These are phyloP conservation scores for Delitschia confertaspora DNA, from an alignment of 495 filamentous ascomycete species.

Conservation along the genomic window DNA sequence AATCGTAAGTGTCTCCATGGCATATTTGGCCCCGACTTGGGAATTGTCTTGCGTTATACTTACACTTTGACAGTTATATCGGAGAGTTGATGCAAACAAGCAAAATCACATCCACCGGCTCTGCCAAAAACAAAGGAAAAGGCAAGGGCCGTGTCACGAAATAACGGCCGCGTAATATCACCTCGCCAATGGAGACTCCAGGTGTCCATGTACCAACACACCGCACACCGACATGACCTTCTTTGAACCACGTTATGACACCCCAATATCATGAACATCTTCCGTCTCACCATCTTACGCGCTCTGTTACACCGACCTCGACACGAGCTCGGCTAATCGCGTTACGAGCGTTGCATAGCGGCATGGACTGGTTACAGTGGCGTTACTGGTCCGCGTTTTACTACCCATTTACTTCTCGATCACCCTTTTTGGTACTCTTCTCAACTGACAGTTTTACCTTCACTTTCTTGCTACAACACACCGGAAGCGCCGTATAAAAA, in stretches of 20 bases:
- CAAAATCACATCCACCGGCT: constrained; percentile 59
- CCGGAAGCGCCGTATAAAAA: too few relatives aligned
- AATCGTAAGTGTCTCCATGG: constrained; percentile 44
- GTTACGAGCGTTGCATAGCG: constrained; percentile 23
- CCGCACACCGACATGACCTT: neutral
- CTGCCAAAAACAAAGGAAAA: constrained; percentile 38
- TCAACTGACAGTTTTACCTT: too few relatives aligned
- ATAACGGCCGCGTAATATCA: too few relatives aligned
- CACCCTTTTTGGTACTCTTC: constrained; percentile 10
- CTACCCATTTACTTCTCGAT: neutral
- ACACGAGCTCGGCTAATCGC: constrained; percentile 2
- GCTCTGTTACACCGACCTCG: neutral
- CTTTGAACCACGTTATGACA: too few relatives aligned
- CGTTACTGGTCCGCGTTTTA: neutral
- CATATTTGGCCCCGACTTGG: too few relatives aligned
- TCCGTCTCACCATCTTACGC: too few relatives aligned
- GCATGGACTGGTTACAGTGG: constrained; percentile 8
- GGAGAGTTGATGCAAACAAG: constrained; percentile 73
- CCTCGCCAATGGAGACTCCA: too few relatives aligned
- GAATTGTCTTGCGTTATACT: neutral
- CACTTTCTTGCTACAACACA: too few relatives aligned
- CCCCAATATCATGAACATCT: neutral
- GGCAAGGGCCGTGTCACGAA: constrained; percentile 26
- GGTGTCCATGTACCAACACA: neutral
- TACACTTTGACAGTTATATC: constrained; percentile 49